Evolutionary conservation across 208 protist species (phyloP).

Genomic region (Acanthamoeba polyphaga): DNA sequence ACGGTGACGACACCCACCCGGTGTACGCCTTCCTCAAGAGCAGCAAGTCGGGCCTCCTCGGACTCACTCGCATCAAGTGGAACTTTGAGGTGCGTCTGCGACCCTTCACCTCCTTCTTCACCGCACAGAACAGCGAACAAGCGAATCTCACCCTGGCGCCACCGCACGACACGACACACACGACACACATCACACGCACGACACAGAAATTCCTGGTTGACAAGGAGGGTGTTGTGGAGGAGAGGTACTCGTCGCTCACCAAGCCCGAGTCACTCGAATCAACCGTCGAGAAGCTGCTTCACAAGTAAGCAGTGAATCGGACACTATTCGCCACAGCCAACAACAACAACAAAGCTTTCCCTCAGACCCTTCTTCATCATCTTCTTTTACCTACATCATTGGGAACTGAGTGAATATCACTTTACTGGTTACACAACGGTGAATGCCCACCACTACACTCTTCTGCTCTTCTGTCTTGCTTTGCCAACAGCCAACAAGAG

Average conservation of each 20-base stretch:
- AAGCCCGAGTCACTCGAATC: not conserved
- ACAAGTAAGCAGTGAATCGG: not conserved
- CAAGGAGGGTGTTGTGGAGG: slow-evolving; percentile 40
- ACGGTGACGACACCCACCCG: slow-evolving; percentile 47
- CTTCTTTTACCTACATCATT: no score
- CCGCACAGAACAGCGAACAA: not conserved
- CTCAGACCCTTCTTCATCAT: no score
- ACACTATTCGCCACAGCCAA: no score
- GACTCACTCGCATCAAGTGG: slow-evolving; percentile 75
- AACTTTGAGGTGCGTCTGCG: slow-evolving; percentile 72
- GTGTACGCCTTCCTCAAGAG: slow-evolving; percentile 71
- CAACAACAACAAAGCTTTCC: no score
- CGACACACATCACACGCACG: not conserved
- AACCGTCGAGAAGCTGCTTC: slow-evolving; percentile 47
- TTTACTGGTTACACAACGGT: no score
- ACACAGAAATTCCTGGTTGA: slow-evolving; percentile 73
- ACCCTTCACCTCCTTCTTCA: not conserved
- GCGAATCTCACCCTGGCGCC: no score
- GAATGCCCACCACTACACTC: no score
- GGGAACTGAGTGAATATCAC: no score
- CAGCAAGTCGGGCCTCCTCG: slow-evolving; percentile 55
- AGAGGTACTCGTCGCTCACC: slow-evolving; percentile 50
- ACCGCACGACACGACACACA: no score
- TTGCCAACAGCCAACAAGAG: no score
- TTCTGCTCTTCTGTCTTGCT: no score